Percentiles rank a stretch among this genome's conserved stretches.
These are phyloP conservation scores for Primulina huaijiensis DNA, from an alignment of 257 asterid species.

Conservation along the genomic window DNA sequence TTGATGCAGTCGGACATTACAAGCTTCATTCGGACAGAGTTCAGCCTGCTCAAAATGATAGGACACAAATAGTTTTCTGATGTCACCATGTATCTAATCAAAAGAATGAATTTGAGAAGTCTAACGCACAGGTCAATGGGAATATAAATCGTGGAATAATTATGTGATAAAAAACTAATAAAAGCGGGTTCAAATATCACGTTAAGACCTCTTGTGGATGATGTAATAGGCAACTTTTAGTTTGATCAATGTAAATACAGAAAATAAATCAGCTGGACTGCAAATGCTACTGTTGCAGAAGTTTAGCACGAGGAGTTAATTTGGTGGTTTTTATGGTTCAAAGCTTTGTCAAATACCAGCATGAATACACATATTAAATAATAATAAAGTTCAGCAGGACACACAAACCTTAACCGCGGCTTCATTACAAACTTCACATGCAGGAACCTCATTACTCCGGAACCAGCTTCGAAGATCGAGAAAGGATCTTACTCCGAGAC, in stretches of 20 bases:
- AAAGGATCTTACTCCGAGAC: slow-evolving; percentile 84
- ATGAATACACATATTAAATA: neutral
- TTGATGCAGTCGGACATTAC: slow-evolving; percentile 62
- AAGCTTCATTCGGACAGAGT: slow-evolving; percentile 62
- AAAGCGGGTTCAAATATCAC: neutral
- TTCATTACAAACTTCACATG: slow-evolving; percentile 91
- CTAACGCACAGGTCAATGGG: neutral
- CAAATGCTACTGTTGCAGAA: neutral
- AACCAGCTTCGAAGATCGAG: slow-evolving; percentile 95
- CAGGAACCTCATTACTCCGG: slow-evolving; percentile 65
- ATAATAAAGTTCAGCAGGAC: slow-evolving; percentile 13
- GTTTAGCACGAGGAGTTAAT: neutral
- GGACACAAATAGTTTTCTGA: slow-evolving; percentile 8
- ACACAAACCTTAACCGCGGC: slow-evolving; percentile 79
- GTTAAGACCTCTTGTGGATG: neutral
- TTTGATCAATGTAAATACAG: neutral
- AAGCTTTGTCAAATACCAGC: slow-evolving; percentile 2
- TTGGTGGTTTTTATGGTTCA: neutral
- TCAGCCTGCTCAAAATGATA: slow-evolving; percentile 49
- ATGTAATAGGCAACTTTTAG: neutral
- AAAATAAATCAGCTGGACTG: neutral
- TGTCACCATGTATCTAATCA: slow-evolving; percentile 13
- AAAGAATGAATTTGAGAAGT: neutral
- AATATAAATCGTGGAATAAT: neutral
- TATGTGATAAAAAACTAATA: neutral